These are phyloP conservation scores for Aspergillus aculeatinus DNA, from an alignment of 2,329 filamentous ascomycete genomes.

Conservation along the genomic window DNA sequence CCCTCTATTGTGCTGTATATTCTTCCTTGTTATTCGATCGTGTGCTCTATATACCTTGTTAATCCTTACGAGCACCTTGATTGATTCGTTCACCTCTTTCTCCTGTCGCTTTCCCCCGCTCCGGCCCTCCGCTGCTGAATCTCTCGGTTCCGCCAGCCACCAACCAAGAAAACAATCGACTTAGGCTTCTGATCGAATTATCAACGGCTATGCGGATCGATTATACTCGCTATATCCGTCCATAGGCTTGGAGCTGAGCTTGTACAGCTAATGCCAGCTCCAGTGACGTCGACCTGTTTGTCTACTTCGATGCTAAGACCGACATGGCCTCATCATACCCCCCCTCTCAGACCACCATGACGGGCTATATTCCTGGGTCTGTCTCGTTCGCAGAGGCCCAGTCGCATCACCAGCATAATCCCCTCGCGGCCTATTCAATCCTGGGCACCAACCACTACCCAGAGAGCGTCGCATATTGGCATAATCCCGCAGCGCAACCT, in stretches of 20 bases:
- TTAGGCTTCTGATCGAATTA: neutral
- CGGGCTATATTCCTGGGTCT: slow-evolving; percentile 27
- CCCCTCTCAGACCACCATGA: slow-evolving; percentile 31
- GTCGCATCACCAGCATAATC: slow-evolving; percentile 19
- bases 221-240: slow-evolving; percentile 9
- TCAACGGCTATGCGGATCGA: slow-evolving; percentile 1
- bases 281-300: slow-evolving; percentile 7
- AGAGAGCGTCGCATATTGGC: slow-evolving; percentile 47
- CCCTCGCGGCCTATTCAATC: slow-evolving; percentile 34
- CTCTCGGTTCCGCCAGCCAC: slow-evolving; percentile 1
- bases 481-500: slow-evolving; percentile 32
- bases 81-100: neutral
- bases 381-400: slow-evolving; percentile 16
- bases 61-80: neutral
- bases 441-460: slow-evolving; percentile 40
- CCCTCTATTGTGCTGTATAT: neutral
- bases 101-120: neutral
- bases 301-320: slow-evolving; percentile 22
- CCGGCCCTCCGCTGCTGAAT: neutral
- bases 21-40: neutral
- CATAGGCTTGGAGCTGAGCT: slow-evolving; percentile 12
- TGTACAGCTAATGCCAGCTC: slow-evolving; percentile 20
- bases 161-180: neutral
- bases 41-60: neutral
- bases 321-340: slow-evolving; percentile 34